These are phyloP conservation scores for Ophiostoma himal-ulmi DNA, from an alignment of 2,329 filamentous ascomycete genomes.

Conservation along the genomic window DNA sequence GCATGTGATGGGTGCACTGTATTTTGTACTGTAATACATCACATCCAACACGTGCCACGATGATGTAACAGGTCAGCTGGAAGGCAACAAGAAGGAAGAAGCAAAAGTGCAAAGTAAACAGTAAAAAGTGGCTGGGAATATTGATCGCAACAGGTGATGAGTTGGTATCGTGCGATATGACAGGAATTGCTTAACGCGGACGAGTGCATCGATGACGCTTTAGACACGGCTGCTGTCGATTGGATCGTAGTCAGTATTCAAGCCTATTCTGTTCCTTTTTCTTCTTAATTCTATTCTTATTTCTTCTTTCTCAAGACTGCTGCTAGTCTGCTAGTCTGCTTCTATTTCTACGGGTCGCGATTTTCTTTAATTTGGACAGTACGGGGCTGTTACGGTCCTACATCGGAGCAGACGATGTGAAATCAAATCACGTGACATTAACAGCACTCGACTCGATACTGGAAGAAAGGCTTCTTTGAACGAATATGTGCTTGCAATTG, in stretches of 20 bases:
- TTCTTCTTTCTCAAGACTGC: not conserved
- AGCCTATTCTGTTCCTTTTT: not conserved
- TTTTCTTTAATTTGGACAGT: not conserved
- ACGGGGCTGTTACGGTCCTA: not conserved
- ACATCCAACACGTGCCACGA: not conserved
- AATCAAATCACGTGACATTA: not conserved
- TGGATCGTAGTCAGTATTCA: not conserved
- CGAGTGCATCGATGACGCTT: not conserved
- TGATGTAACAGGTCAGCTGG: not conserved
- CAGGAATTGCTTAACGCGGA: not conserved
- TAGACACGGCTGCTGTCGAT: conserved; percentile 4
- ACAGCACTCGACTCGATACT: too few relatives aligned
- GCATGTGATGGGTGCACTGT: not conserved
- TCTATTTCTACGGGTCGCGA: not conserved
- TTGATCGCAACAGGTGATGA: too few relatives aligned
- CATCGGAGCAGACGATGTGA: not conserved
- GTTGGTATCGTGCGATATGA: too few relatives aligned
- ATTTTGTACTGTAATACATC: not conserved
- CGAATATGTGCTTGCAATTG: not conserved
- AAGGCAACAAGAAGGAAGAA: not conserved
- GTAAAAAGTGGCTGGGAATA: not conserved
- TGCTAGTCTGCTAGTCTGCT: not conserved
- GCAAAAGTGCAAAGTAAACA: too few relatives aligned
- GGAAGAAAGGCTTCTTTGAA: too few relatives aligned
- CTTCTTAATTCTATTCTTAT: not conserved